Evolutionary conservation across 257 asterid genomes (phyloP).

Genomic region (Solanum verrucosum): DNA sequence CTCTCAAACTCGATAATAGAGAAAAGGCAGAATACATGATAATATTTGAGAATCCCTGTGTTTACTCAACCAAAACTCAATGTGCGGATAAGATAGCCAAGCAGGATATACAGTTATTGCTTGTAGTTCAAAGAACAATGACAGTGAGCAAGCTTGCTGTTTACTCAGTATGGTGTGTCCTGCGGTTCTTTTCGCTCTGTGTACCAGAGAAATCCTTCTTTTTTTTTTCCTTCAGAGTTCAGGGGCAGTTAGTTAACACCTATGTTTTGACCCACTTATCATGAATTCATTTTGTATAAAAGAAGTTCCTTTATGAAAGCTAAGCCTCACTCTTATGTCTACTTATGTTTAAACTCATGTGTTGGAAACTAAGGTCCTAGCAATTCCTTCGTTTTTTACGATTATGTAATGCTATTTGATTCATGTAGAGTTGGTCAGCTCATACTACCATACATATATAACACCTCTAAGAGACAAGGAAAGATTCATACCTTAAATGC

Average conservation of each 20-base stretch:
- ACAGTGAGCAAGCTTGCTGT: background rate
- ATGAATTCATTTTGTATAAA: background rate
- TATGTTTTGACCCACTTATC: background rate
- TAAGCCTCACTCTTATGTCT: background rate
- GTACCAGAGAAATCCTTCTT: background rate
- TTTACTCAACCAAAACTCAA: background rate
- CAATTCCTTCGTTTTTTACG: background rate
- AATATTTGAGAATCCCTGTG: background rate
- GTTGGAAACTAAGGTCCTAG: background rate
- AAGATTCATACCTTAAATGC: slow-evolving; percentile 67
- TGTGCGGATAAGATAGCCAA: background rate
- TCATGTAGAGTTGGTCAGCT: background rate
- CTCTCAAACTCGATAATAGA: background rate
- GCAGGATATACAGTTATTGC: background rate
- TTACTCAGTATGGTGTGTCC: background rate
- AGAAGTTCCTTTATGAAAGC: background rate
- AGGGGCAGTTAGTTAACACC: background rate
- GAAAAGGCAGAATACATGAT: background rate
- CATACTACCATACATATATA: background rate
- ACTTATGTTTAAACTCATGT: background rate
- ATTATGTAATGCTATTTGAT: background rate
- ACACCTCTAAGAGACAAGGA: background rate
- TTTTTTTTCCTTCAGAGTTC: background rate
- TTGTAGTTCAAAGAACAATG: background rate
- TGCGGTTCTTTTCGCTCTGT: background rate